phyloP scores from a whole-genome alignment of 73 alveolate species.

The Uronychia binucleata region DNA sequence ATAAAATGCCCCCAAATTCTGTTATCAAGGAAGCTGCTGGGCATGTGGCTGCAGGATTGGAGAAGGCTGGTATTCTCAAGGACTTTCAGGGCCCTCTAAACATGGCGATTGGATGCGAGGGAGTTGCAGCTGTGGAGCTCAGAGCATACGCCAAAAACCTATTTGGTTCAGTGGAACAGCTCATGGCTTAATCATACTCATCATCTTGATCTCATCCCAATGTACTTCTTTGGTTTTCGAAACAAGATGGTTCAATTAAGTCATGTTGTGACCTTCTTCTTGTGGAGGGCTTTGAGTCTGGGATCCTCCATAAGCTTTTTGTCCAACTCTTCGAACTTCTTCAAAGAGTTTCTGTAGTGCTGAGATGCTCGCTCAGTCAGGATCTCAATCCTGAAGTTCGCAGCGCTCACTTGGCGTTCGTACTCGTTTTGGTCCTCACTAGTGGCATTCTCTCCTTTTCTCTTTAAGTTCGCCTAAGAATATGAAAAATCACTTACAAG shows the following conservation, averaged over 20 bases:
- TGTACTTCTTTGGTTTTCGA: no score
- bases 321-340: conserved; percentile 59
- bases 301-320: conserved; percentile 54
- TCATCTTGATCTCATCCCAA: no score
- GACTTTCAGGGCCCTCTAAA: no score
- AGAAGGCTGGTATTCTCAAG: no score
- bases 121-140: no score
- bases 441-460: conserved; percentile 58
- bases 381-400: conserved; percentile 68
- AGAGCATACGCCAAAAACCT: no score
- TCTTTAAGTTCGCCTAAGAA: conserved; percentile 32
- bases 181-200: no score
- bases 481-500: conserved; percentile 16
- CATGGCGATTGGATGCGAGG: no score
- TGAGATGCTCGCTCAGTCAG: conserved; percentile 64
- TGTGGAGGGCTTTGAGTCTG: conserved; percentile 43
- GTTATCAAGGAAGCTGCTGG: no score
- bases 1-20: no score
- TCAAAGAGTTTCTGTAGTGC: conserved; percentile 59
- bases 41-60: no score
- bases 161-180: no score
- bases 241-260: not conserved
- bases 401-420: conserved; percentile 45
- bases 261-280: conserved; percentile 15
- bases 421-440: conserved; percentile 54